Evolutionary conservation across 1,139 yeast species (phyloP), one percentile per base, ranked within the genome.

Genomic region (Kazachstania sp.): DNA sequence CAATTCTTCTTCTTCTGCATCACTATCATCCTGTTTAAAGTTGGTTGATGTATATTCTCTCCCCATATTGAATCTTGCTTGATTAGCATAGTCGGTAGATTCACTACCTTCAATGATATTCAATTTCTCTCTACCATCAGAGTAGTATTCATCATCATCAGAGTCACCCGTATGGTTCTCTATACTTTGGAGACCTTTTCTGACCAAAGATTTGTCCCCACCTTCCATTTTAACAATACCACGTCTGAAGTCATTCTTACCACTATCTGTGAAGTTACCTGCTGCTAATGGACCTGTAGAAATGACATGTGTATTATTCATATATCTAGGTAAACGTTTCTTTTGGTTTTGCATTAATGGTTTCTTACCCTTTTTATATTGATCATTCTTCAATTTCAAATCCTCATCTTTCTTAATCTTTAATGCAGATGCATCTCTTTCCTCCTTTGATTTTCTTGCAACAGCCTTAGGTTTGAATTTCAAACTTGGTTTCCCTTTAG

Each of bases 401-500:
- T 47, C 49, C 9, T 62, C 66, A 31, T 63, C 69, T 18, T 68
- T 66, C 50, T 78, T 75, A 44, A 76, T 68, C 51, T 73, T 72
- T 1, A 88, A 86, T 0, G 88, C 88, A 37, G 79, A 78, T 40
- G 83, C 80, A 29, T 80, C 94, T 62, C 96, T 71, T 59, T 86
- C 96, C 58, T 85, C 92, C 56, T 86, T 83, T 19, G 87, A 70
- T 61, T 86, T 79, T 65, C 97, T 72, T 1, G 86, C 86, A 38
- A 87, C 95, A 1, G 73, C 82, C 63, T 87, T 87, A 1, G 96
- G 96, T 60, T 81, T 78, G 66, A 87, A 87, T 64, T 83, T 81
- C 45, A 77, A 71, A 29, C 73, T 71, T 19, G 79, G 78, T 57
- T 76, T 79, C n/a, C 47, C 50, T 8, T 56, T 57, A 15, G 47